Evolutionary conservation across 129 eudicot species (phyloP).

Genomic region (Apium graveolens): DNA sequence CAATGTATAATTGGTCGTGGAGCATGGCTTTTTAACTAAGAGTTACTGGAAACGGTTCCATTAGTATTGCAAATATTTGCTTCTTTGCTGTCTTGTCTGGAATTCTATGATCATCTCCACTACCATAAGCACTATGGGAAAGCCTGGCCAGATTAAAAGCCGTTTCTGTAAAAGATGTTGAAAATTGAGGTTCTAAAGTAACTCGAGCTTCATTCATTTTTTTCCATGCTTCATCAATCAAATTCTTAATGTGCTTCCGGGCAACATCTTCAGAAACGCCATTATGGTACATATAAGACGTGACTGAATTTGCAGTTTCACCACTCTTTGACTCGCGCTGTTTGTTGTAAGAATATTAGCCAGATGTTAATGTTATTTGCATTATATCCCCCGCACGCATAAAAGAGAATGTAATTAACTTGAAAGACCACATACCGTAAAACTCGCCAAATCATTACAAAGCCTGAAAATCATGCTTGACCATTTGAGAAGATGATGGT

Average conservation of each 20-base stretch:
- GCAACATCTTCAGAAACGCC: constrained; percentile 14
- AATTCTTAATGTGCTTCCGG: neutral
- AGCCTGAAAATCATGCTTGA: constrained; percentile 43
- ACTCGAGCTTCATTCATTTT: constrained; percentile 16
- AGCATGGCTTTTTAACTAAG: neutral
- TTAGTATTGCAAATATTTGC: constrained; percentile 21
- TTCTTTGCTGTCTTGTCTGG: constrained; percentile 33
- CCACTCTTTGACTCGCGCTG: constrained; percentile 9
- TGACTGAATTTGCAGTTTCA: constrained; percentile 1
- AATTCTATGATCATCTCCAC: constrained; percentile 42
- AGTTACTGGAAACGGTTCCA: constrained; percentile 19
- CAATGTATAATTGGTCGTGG: neutral
- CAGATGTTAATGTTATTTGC: neutral
- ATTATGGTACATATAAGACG: neutral
- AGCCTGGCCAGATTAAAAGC: constrained; percentile 47
- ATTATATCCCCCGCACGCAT: neutral
- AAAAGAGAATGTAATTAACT: neutral
- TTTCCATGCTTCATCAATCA: constrained; percentile 12
- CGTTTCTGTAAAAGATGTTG: constrained; percentile 19
- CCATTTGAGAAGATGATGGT: constrained; percentile 31
- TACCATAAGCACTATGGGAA: constrained; percentile 32
- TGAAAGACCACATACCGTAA: constrained; percentile 13
- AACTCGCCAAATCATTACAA: constrained; percentile 31
- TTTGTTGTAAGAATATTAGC: neutral
- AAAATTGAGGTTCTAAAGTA: constrained; percentile 14